Conservation (phyloP, 2,329 filamentous ascomycete genomes). For the Fusarium sp. region DNA sequence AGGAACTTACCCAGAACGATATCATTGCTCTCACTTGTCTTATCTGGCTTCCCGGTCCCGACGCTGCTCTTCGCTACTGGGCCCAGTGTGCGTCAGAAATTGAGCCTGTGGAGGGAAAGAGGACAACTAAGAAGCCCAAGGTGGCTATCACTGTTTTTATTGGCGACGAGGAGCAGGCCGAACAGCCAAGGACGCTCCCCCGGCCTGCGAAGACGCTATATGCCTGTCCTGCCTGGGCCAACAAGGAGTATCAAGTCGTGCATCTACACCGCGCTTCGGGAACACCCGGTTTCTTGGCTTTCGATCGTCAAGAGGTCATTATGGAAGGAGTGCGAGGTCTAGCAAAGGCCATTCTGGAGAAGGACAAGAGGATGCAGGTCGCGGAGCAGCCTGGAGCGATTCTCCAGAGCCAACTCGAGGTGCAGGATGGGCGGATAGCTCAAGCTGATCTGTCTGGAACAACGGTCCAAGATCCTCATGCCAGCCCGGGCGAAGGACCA, state of each 20-base stretch:
- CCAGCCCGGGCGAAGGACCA: slow-evolving; percentile 10
- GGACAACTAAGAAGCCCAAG: slow-evolving; percentile 51
- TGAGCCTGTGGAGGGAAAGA: slow-evolving; percentile 47
- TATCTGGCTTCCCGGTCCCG: slow-evolving; percentile 75
- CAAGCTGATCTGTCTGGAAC: slow-evolving; percentile 48
- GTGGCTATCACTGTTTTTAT: slow-evolving; percentile 64
- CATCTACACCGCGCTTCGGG: slow-evolving; percentile 56
- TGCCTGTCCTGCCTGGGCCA: slow-evolving; percentile 64
- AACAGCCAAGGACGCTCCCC: slow-evolving; percentile 39
- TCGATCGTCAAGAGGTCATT: slow-evolving; percentile 63
- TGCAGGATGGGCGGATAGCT: slow-evolving; percentile 33
- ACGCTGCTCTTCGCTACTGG: slow-evolving; percentile 70
- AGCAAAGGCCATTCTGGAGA: slow-evolving; percentile 54
- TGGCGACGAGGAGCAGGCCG: slow-evolving; percentile 48
- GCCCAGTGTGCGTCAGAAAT: slow-evolving; percentile 57
- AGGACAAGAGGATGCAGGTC: slow-evolving; percentile 55
- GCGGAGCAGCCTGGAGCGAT: slow-evolving; percentile 44
- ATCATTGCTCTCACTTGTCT: slow-evolving; percentile 72
- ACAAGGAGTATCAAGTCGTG: slow-evolving; percentile 58
- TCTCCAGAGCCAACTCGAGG: slow-evolving; percentile 53
- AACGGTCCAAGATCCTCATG: slow-evolving; percentile 42
- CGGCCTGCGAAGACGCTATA: slow-evolving; percentile 51
- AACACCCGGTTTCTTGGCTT: slow-evolving; percentile 60
- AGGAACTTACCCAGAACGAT: slow-evolving; percentile 62
- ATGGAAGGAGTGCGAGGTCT: slow-evolving; percentile 57